These are phyloP conservation scores for Penicillium sp. DNA, from an alignment of 2,329 filamentous ascomycete species.

Conservation along the genomic window DNA sequence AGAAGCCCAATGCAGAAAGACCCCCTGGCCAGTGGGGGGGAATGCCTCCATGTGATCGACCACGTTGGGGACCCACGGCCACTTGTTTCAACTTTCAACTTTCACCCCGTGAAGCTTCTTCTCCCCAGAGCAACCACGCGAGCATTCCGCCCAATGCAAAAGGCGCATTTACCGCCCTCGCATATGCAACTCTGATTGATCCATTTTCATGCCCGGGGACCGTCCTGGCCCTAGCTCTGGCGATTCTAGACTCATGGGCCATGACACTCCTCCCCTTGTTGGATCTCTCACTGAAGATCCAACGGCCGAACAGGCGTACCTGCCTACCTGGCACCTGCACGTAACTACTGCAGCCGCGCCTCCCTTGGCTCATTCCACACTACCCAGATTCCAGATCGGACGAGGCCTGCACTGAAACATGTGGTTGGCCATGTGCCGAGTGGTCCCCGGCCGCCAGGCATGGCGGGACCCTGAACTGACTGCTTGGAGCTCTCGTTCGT, in stretches of 20 bases:
- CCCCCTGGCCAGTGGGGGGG: conserved; percentile 11
- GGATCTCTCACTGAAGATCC: conserved; percentile 15
- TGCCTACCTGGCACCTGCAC: background rate
- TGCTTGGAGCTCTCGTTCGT: background rate
- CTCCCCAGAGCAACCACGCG: conserved; percentile 17
- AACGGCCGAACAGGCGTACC: conserved; percentile 13
- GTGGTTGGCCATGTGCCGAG: conserved; percentile 26
- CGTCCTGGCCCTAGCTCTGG: background rate
- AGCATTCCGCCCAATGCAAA: conserved; percentile 14
- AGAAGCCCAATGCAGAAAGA: background rate
- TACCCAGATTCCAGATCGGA: conserved; percentile 15
- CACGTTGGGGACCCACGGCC: conserved; percentile 27
- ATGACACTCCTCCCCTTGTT: conserved; percentile 22
- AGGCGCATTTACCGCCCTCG: conserved; percentile 17
- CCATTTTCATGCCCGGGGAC: background rate
- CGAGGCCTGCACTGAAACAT: conserved; percentile 23
- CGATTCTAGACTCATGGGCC: conserved; percentile 11
- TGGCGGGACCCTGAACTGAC: conserved; percentile 7
- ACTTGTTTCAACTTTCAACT: conserved; percentile 7
- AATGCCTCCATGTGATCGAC: conserved; percentile 26
- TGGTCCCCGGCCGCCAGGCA: conserved; percentile 2
- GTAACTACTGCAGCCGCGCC: background rate
- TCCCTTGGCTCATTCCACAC: conserved; percentile 27
- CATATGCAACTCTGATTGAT: background rate
- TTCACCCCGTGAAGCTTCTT: conserved; percentile 16